These are phyloP conservation scores for Polytolypa hystricis DNA, from an alignment of 2,329 filamentous ascomycete genomes.

Conservation along the genomic window DNA sequence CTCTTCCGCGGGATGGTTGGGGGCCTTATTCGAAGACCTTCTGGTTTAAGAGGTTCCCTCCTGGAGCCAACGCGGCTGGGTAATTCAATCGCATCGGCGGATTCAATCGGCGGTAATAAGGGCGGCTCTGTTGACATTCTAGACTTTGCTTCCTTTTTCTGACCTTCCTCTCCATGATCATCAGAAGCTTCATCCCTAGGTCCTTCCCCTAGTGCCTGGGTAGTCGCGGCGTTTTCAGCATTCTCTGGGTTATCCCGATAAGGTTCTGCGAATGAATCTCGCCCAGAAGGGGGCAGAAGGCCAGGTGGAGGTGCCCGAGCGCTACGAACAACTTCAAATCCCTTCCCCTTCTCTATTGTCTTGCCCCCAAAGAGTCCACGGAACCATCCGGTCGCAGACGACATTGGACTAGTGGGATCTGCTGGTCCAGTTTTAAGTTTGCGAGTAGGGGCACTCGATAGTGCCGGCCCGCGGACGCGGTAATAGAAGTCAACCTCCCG, in stretches of 20 bases:
- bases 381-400: constrained; percentile 83
- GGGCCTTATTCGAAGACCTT: constrained; percentile 28
- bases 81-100: constrained; percentile 49
- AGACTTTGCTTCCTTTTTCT: neutral
- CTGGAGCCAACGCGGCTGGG: constrained; percentile 54
- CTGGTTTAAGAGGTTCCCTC: constrained; percentile 37
- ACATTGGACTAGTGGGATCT: constrained; percentile 83
- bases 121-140: constrained; percentile 37
- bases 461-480: constrained; percentile 73
- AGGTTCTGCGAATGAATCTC: constrained; percentile 53
- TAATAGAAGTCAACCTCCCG: constrained; percentile 97
- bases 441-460: constrained; percentile 70
- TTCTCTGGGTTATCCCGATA: constrained; percentile 45
- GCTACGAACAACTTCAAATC: constrained; percentile 92
- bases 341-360: constrained; percentile 88
- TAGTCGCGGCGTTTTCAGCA: constrained; percentile 11
- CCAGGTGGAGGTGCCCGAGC: constrained; percentile 73
- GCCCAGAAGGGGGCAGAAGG: constrained; percentile 39
- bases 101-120: constrained; percentile 49
- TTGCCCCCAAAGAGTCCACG: constrained; percentile 68
- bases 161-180: neutral
- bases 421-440: constrained; percentile 88
- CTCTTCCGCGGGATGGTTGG: constrained; percentile 61
- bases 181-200: neutral
- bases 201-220: neutral